Evolutionary conservation across 495 filamentous ascomycete species (phyloP).

Genomic region (Niebla homalea): DNA sequence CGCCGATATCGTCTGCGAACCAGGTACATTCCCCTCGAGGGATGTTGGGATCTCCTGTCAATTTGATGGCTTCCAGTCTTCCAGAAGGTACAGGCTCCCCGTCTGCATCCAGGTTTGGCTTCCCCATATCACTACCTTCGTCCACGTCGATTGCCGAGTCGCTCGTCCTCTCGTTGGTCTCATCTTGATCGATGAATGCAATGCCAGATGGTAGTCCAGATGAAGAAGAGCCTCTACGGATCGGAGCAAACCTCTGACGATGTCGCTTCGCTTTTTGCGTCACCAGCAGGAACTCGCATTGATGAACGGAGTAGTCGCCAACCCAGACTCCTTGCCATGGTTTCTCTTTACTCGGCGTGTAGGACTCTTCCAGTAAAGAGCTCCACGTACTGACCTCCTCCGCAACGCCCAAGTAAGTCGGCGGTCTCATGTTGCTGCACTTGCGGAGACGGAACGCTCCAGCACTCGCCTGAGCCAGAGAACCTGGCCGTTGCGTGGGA

Average conservation of each 20-base stretch:
- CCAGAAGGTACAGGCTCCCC: slow-evolving; percentile 23
- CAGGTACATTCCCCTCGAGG: slow-evolving; percentile 77
- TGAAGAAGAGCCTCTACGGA: background rate
- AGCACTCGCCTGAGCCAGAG: slow-evolving; percentile 42
- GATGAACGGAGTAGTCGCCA: slow-evolving; percentile 77
- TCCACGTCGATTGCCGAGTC: background rate
- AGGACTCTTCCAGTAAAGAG: slow-evolving; percentile 56
- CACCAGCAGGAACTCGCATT: slow-evolving; percentile 77
- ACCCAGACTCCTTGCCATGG: slow-evolving; percentile 86
- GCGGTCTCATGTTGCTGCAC: slow-evolving; percentile 20
- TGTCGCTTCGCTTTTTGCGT: slow-evolving; percentile 44
- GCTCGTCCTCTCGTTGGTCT: background rate
- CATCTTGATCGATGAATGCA: background rate
- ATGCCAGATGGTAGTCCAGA: background rate
- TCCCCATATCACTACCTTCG: background rate
- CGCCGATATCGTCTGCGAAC: slow-evolving; percentile 60
- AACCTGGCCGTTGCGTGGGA: slow-evolving; percentile 28
- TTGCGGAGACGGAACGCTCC: slow-evolving; percentile 56
- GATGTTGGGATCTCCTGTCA: slow-evolving; percentile 83
- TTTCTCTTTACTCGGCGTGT: slow-evolving; percentile 64
- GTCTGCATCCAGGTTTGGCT: no score
- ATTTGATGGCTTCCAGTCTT: slow-evolving; percentile 65
- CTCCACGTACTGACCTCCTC: slow-evolving; percentile 62
- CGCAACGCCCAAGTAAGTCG: slow-evolving; percentile 33
- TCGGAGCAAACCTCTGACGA: background rate